Conservation (phyloP, 345 rosid species). For the Bruguiera gymnorhiza region DNA sequence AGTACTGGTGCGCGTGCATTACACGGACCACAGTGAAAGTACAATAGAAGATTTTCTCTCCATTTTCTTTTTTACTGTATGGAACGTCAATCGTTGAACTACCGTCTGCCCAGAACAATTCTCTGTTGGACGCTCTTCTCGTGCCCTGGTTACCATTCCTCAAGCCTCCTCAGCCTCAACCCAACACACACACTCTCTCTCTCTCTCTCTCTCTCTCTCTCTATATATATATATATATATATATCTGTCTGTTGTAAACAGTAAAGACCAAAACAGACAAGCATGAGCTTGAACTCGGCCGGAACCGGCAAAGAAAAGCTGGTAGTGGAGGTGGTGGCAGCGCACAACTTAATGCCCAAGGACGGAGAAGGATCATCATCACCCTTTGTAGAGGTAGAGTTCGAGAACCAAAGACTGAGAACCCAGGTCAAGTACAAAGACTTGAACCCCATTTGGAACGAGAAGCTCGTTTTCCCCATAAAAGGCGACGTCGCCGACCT, state of each 20-base stretch:
- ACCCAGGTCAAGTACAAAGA: slow-evolving; percentile 58
- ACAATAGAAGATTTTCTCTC: not conserved
- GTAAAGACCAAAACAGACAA: not conserved
- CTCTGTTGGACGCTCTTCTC: slow-evolving; percentile 30
- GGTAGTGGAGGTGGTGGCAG: slow-evolving; percentile 63
- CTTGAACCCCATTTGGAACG: slow-evolving; percentile 74
- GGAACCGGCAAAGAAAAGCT: slow-evolving; percentile 46
- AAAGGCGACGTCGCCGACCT: slow-evolving; percentile 46
- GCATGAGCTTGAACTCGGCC: slow-evolving; percentile 19
- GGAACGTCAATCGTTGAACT: not conserved
- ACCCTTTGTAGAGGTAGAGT: slow-evolving; percentile 66
- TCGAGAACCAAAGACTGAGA: slow-evolving; percentile 54
- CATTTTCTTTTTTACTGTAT: not conserved
- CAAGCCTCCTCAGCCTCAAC: not conserved
- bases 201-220: not conserved
- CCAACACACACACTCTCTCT: slow-evolving; percentile 2
- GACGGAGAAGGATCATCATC: slow-evolving; percentile 79
- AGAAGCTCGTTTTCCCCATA: slow-evolving; percentile 59
- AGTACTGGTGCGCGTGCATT: not conserved
- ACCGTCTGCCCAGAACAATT: slow-evolving; percentile 1
- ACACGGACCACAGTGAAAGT: slow-evolving; percentile 15
- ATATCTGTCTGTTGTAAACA: too few species aligned
- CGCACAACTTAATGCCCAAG: slow-evolving; percentile 76
- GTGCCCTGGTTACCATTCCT: not conserved
- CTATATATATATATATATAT: not conserved